These are phyloP conservation scores for Exophiala phaeomuriformis DNA, from an alignment of 2,329 filamentous ascomycete genomes.

Conservation along the genomic window DNA sequence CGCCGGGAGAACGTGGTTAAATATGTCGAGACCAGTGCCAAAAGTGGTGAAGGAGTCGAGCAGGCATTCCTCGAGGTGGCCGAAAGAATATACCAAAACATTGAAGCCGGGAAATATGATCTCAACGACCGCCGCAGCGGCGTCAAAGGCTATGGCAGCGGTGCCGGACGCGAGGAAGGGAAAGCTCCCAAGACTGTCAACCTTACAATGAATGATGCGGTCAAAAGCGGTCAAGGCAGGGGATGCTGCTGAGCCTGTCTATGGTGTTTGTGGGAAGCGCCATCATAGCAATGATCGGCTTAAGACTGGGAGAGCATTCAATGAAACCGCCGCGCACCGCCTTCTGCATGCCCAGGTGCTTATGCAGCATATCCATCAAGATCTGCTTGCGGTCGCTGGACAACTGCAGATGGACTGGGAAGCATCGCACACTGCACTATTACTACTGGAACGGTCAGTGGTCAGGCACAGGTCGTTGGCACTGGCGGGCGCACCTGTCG, in stretches of 20 bases:
- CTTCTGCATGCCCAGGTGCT: too few relatives aligned
- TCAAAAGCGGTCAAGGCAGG: constrained; percentile 36
- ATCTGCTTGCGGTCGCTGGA: too few relatives aligned
- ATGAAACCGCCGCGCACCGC: too few relatives aligned
- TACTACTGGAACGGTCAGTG: too few relatives aligned
- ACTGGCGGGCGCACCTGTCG: too few relatives aligned
- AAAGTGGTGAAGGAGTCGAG: constrained; percentile 91
- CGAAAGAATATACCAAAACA: constrained; percentile 93
- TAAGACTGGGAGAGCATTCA: too few relatives aligned
- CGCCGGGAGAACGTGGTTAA: constrained; percentile 74
- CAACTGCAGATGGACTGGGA: too few relatives aligned
- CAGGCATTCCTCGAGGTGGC: constrained; percentile 87
- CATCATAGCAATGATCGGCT: too few relatives aligned
- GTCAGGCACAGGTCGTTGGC: too few relatives aligned
- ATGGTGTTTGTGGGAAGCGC: neutral
- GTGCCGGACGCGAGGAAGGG: constrained; percentile 31
- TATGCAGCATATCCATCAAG: too few relatives aligned
- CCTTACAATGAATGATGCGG: constrained; percentile 43
- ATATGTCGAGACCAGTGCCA: constrained; percentile 94
- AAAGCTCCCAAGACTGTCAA: constrained; percentile 38
- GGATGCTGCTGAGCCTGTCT: constrained; percentile 24
- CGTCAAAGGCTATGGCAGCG: constrained; percentile 60
- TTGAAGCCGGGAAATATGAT: constrained; percentile 90
- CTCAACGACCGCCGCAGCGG: constrained; percentile 86
- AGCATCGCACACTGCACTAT: too few relatives aligned